A percentile compares a stretch with the other conserved stretches of the same genome.
These are phyloP conservation scores for Erodium trifolium DNA, from an alignment of 441 rosid species.

Conservation along the genomic window DNA sequence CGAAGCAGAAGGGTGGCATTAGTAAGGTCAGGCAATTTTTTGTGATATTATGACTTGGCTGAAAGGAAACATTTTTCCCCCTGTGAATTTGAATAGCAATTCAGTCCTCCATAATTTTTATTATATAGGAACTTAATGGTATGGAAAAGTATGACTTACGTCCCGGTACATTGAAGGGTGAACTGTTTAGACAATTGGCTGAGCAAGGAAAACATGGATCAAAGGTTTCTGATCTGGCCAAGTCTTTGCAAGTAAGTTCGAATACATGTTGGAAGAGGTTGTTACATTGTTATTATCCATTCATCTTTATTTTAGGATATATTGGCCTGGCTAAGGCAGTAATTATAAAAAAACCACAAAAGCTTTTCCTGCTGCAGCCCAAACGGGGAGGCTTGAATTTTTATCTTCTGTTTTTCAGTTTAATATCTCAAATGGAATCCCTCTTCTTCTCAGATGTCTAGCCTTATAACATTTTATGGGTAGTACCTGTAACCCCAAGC, in stretches of 20 bases:
- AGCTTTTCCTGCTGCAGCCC: constrained; percentile 7
- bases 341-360: not conserved
- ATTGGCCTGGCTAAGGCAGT: not conserved
- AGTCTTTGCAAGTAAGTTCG: constrained; percentile 45
- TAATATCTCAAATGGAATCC: not conserved
- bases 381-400: not conserved
- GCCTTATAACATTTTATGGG: not conserved
- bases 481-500: not conserved
- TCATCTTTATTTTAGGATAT: not conserved
- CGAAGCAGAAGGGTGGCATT: constrained; percentile 42
- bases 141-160: constrained; percentile 65
- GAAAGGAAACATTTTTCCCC: not conserved
- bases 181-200: constrained; percentile 54
- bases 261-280: not conserved
- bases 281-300: not conserved
- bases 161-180: constrained; percentile 74
- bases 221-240: constrained; percentile 66
- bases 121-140: constrained; percentile 63
- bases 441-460: not conserved
- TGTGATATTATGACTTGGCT: not conserved
- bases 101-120: constrained; percentile 9
- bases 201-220: constrained; percentile 66
- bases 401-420: not conserved
- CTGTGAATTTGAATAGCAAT: constrained; percentile 14
- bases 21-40: constrained; percentile 41